phyloP scores from a whole-genome alignment of 495 filamentous ascomycete genomes.

The Penicillium antarcticum region DNA sequence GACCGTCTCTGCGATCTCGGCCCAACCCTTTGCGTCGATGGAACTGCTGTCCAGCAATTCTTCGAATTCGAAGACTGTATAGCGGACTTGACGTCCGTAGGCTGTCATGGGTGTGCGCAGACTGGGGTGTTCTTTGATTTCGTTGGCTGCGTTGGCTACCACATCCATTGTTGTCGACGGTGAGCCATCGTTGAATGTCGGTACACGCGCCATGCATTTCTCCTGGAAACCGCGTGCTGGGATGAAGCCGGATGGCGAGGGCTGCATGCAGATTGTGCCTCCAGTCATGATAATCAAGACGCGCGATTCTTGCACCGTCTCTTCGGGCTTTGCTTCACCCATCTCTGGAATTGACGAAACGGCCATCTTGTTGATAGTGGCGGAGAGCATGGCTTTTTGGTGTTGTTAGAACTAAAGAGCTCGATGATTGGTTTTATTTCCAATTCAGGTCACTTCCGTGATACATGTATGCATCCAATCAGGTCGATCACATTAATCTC shows the following conservation, averaged over 20 bases:
- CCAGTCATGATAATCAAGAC: slow-evolving; percentile 92
- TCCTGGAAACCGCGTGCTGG: slow-evolving; percentile 81
- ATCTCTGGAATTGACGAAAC: slow-evolving; percentile 19
- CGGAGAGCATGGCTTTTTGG: not conserved
- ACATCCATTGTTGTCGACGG: slow-evolving; percentile 53
- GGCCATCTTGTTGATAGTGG: slow-evolving; percentile 22
- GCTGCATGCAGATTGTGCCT: slow-evolving; percentile 94
- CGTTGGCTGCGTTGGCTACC: slow-evolving; percentile 43
- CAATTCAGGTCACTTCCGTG: too few species aligned
- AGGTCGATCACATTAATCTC: not conserved
- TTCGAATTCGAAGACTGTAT: slow-evolving; percentile 82
- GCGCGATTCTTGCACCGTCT: slow-evolving; percentile 59
- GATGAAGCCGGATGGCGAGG: slow-evolving; percentile 60
- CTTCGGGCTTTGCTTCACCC: slow-evolving; percentile 22
- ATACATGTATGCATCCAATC: not conserved
- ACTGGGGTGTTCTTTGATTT: slow-evolving; percentile 47
- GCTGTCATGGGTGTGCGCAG: slow-evolving; percentile 77
- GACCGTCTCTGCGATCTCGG: slow-evolving; percentile 70
- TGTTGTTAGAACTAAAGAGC: not conserved
- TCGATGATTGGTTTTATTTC: not conserved
- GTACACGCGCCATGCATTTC: slow-evolving; percentile 75
- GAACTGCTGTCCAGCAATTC: slow-evolving; percentile 87
- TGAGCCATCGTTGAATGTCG: slow-evolving; percentile 86
- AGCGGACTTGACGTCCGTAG: slow-evolving; percentile 80
- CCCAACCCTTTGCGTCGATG: slow-evolving; percentile 89